Base-by-base conservation (phyloP, 306 rosid species). In the Argentina anserina region DNA sequence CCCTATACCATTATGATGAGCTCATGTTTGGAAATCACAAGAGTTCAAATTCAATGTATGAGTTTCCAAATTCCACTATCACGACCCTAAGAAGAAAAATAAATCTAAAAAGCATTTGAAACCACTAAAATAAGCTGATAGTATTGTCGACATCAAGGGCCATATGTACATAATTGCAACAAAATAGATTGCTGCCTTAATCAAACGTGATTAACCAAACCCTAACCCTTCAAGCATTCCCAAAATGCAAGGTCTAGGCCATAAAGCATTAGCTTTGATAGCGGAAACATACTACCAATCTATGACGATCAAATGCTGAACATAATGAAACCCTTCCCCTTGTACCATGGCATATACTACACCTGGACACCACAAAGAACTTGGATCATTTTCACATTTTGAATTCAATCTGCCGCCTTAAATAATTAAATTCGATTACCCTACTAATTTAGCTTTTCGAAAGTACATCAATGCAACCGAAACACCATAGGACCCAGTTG, bases 151-250 rank as follows among this genome's bases (percentile, higher is more conserved):
- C 33, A 9, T 36, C 31, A 64, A 11, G 41, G 31, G 29, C 69
- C 56, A 65, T 53, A 53, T 53, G 29, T 37, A 23, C 74, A 75
- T 58, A 33, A 65, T 23, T 37, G 60, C 74, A 11, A 46, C 42
- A 41, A 29, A 25, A 68, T 67, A 76, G 13, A 15, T 61, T 28
- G 37, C 69, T 42, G 72, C 55, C 71, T 37, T 76, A 67, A 34
- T 81, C 78, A 61, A 55, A 50, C 20, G 28, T 7, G 77, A 74
- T 71, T 31, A 80, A 71, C 75, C 78, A 41, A 76, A 71, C 76
- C 52, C 70, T 55, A 34, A 64, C 77, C 47, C 69, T 75, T 26
- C 49, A 64, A 53, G 69, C 74, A 64, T 75, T 67, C 70, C 49
- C 73, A 55, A 33, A 63, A 52, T 70, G 74, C 5, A 53, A 70